phyloP scores from a whole-genome alignment of 306 rosid species.

The Adenanthera pavonina region DNA sequence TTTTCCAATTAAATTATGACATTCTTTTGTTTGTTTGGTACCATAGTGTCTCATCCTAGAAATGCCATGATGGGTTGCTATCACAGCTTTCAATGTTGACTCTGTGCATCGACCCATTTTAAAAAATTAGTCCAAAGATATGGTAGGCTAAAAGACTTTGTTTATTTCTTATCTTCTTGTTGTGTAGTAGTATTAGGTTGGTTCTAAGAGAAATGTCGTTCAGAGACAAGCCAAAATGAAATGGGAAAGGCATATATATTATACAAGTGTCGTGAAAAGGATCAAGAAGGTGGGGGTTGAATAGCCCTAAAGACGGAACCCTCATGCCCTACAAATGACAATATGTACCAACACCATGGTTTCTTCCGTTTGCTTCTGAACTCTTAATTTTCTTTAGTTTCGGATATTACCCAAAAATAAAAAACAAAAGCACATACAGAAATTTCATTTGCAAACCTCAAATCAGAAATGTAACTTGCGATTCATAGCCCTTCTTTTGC shows the following conservation, averaged over 20 bases:
- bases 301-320: too few relatives aligned
- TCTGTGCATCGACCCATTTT: constrained; percentile 8
- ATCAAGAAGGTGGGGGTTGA: constrained; percentile 3
- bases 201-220: not conserved
- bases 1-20: not conserved
- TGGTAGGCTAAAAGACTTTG: not conserved
- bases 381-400: too few relatives aligned
- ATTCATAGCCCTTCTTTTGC: too few relatives aligned
- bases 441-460: too few relatives aligned
- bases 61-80: constrained; percentile 31
- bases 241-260: not conserved
- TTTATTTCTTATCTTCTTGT: too few relatives aligned
- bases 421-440: too few relatives aligned
- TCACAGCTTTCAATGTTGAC: constrained; percentile 46
- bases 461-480: too few relatives aligned
- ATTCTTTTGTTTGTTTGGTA: not conserved
- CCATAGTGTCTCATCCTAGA: constrained; percentile 24
- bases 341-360: too few relatives aligned
- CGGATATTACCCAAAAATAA: too few relatives aligned
- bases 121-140: not conserved
- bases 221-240: constrained; percentile 24
- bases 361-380: too few relatives aligned
- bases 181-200: too few relatives aligned
- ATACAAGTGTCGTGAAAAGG: not conserved
- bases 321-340: too few relatives aligned